Evolutionary conservation across 2,329 filamentous ascomycete species (phyloP).

Genomic region (Coccinonectria pachysandricola): DNA sequence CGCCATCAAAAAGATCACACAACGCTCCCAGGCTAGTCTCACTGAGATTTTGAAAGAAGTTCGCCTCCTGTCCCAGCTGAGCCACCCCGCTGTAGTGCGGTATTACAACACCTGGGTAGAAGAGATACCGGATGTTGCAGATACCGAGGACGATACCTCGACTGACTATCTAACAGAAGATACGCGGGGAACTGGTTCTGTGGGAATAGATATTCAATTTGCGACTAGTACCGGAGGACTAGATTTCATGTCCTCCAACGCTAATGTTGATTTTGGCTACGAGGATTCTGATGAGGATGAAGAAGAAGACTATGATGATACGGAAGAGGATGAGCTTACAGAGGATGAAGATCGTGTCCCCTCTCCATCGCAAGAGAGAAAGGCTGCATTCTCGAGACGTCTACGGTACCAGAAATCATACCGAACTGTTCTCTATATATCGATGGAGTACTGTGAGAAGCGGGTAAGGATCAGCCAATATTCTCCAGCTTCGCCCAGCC

Average conservation of each 20-base stretch:
- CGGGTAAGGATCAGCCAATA: slow-evolving; percentile 40
- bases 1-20: slow-evolving; percentile 92
- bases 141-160: slow-evolving; percentile 47
- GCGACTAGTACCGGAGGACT: slow-evolving; percentile 67
- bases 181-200: slow-evolving; percentile 29
- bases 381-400: slow-evolving; percentile 19
- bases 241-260: slow-evolving; percentile 87
- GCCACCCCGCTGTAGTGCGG: slow-evolving; percentile 75
- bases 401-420: slow-evolving; percentile 39
- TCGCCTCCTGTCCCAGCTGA: slow-evolving; percentile 79
- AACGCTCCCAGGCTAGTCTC: slow-evolving; percentile 66
- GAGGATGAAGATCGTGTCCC: slow-evolving; percentile 23
- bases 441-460: slow-evolving; percentile 98
- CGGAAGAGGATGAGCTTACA: slow-evolving; percentile 34
- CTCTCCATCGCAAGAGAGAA: slow-evolving; percentile 23
- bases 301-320: slow-evolving; percentile 35
- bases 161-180: slow-evolving; percentile 36
- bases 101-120: slow-evolving; percentile 97
- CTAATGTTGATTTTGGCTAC: slow-evolving; percentile 69
- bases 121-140: slow-evolving; percentile 44
- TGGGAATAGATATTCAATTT: slow-evolving; percentile 44
- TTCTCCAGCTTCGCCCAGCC: background rate
- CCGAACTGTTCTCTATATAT: slow-evolving; percentile 80
- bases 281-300: slow-evolving; percentile 34
- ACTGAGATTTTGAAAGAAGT: slow-evolving; percentile 80